Conservation (phyloP, 2,329 filamentous ascomycete genomes). For the Fusarium abutilonis region DNA sequence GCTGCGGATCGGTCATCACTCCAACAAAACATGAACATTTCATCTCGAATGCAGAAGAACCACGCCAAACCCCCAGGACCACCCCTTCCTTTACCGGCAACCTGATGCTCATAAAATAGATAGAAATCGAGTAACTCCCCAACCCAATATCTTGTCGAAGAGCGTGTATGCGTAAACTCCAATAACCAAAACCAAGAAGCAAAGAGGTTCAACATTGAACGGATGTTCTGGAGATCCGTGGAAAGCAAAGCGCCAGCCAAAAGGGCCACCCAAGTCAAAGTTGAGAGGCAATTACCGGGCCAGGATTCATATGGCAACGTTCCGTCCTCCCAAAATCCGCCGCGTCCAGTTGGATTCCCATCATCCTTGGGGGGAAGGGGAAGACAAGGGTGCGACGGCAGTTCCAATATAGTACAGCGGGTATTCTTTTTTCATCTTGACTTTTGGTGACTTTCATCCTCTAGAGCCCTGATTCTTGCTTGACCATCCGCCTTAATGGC, state of each 20-base stretch:
- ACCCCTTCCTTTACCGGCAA: constrained; percentile 37
- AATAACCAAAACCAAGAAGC: constrained; percentile 36
- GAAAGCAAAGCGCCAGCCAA: neutral
- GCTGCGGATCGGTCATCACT: neutral
- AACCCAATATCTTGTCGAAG: constrained; percentile 37
- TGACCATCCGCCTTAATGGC: constrained; percentile 43
- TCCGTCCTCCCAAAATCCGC: constrained; percentile 14
- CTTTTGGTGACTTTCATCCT: constrained; percentile 46
- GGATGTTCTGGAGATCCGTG: neutral
- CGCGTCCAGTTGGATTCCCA: neutral
- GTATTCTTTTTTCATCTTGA: constrained; percentile 44
- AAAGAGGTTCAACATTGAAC: constrained; percentile 21
- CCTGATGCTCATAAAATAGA: constrained; percentile 39
- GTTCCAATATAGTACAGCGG: constrained; percentile 45
- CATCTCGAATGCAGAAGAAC: constrained; percentile 36
- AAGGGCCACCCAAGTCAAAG: constrained; percentile 18
- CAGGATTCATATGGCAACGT: constrained; percentile 2
- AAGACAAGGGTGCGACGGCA: constrained; percentile 16
- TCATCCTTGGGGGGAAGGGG: neutral
- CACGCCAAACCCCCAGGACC: constrained; percentile 37
- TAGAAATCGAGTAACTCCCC: constrained; percentile 40
- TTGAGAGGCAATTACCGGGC: constrained; percentile 29
- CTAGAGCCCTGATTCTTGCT: constrained; percentile 37
- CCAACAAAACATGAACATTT: constrained; percentile 12
- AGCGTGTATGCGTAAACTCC: constrained; percentile 44